Conservation (phyloP, 257 asterid species). For the Penstemon barbatus region DNA sequence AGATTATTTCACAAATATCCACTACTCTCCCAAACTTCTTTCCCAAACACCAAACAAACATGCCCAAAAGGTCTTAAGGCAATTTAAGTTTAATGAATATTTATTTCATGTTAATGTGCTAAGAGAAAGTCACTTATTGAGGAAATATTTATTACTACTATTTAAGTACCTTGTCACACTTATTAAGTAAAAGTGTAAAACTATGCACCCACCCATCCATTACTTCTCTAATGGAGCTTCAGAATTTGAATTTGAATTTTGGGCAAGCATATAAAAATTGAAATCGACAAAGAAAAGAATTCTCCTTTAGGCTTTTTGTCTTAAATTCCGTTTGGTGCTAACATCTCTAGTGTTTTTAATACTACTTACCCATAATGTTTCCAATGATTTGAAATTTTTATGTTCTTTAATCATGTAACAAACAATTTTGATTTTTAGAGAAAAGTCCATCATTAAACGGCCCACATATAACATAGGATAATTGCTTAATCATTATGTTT, state of each 20-base stretch:
- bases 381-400: background rate
- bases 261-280: background rate
- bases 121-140: no score
- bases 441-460: background rate
- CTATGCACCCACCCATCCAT: background rate
- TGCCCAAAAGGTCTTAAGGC: background rate
- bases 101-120: background rate
- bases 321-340: background rate
- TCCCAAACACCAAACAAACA: no score
- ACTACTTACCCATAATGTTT: background rate
- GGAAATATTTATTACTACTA: background rate
- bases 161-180: background rate
- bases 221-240: background rate
- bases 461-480: slow-evolving; percentile 14
- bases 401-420: slow-evolving; percentile 9
- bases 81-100: no score
- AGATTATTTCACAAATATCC: no score
- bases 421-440: background rate
- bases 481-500: background rate
- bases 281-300: background rate
- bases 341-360: background rate
- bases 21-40: no score
- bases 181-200: no score
- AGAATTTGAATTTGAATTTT: background rate
- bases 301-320: slow-evolving; percentile 7